phyloP scores from a whole-genome alignment of 371 early-diverging fungal genomes.

The Capillidium rhysosporum region DNA sequence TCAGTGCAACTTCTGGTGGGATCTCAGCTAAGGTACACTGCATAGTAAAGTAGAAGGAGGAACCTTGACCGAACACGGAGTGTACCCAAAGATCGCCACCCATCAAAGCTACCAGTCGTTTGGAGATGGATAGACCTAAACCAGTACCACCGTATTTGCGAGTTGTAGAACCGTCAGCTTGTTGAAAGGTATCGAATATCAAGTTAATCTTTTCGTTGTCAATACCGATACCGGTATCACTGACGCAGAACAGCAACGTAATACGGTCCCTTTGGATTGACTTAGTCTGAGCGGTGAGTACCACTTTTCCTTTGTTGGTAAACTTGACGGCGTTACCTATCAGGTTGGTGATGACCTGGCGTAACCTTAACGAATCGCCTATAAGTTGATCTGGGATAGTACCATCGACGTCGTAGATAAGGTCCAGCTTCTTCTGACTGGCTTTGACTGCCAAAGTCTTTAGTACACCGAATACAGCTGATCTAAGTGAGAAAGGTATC shows the following conservation, averaged over 20 bases:
- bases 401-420: conserved; percentile 11
- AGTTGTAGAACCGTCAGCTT: conserved; percentile 61
- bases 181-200: conserved; percentile 65
- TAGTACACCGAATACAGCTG: conserved; percentile 8
- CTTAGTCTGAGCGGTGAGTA: conserved; percentile 4
- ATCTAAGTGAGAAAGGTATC: conserved; percentile 14
- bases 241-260: conserved; percentile 34
- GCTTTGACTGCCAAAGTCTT: conserved; percentile 5
- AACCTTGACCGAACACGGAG: conserved; percentile 41
- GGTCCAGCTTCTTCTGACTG: conserved; percentile 9
- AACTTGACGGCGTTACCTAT: conserved; percentile 47
- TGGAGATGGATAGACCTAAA: conserved; percentile 60
- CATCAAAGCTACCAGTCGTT: conserved; percentile 49
- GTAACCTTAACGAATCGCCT: conserved; percentile 25
- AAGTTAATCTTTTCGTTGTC: conserved; percentile 28
- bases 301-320: conserved; percentile 29
- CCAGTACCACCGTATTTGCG: conserved; percentile 73
- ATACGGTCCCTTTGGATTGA: background rate
- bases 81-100: conserved; percentile 59
- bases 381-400: conserved; percentile 16
- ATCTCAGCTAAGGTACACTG: conserved; percentile 10
- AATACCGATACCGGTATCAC: conserved; percentile 45
- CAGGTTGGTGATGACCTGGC: conserved; percentile 26
- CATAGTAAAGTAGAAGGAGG: conserved; percentile 36
- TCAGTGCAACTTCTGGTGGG: conserved; percentile 15